A percentile compares a stretch with the other conserved stretches of the same genome.
Evolutionary conservation across 768 basidiomycete genomes (phyloP).

Genomic region (Leccinum fibrillosum): DNA sequence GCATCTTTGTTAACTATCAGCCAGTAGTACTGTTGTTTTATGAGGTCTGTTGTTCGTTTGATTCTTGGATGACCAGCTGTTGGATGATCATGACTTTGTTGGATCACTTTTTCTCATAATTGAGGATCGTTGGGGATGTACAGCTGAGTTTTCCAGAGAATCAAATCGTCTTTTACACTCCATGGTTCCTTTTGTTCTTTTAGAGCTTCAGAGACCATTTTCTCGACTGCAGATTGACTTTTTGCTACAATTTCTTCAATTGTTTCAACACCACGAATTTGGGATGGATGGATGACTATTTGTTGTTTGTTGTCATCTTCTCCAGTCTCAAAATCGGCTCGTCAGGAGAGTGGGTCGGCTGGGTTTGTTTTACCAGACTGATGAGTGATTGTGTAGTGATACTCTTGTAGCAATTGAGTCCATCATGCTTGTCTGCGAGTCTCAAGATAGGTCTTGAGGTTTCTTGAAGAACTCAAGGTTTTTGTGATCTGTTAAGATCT

Average conservation of each 20-base stretch:
- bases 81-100: neutral
- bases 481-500: conserved; percentile 34
- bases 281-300: too few species aligned
- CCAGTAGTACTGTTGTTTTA: neutral
- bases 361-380: neutral
- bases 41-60: neutral
- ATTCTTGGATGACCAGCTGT: neutral
- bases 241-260: too few species aligned
- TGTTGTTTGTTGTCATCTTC: neutral
- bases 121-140: neutral
- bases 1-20: accelerated
- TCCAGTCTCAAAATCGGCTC: neutral
- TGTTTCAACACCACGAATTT: too few species aligned
- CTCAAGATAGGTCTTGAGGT: neutral
- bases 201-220: too few species aligned
- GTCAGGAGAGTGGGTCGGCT: neutral
- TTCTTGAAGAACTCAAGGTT: conserved; percentile 39
- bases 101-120: accelerated
- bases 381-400: neutral
- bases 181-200: too few species aligned
- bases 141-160: neutral
- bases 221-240: accelerated
- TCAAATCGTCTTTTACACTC: neutral
- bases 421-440: neutral
- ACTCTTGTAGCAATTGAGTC: neutral